These are phyloP conservation scores for Achaetomium macrosporum DNA, from an alignment of 2,329 filamentous ascomycete genomes.

Conservation along the genomic window DNA sequence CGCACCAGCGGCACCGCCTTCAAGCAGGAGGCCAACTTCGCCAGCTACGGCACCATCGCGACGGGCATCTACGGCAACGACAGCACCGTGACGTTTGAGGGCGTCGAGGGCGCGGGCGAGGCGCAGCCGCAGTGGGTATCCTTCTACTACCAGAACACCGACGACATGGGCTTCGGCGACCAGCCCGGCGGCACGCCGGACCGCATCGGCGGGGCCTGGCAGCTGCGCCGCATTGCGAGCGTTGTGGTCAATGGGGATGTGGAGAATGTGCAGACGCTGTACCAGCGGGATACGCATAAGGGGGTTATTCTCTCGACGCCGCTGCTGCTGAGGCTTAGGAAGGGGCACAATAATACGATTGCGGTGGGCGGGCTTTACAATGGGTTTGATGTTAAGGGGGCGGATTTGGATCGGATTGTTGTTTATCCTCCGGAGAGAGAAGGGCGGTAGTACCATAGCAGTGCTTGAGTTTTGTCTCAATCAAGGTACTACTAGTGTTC, in stretches of 20 bases:
- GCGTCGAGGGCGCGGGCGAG: slow-evolving; percentile 43
- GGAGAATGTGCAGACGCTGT: slow-evolving; percentile 43
- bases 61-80: slow-evolving; percentile 51
- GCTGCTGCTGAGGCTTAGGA: slow-evolving; percentile 46
- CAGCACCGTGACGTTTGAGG: slow-evolving; percentile 46
- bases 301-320: slow-evolving; percentile 54
- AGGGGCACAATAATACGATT: slow-evolving; percentile 48
- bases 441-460: too few relatives aligned
- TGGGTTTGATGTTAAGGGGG: slow-evolving; percentile 50
- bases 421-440: slow-evolving; percentile 43
- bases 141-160: slow-evolving; percentile 54
- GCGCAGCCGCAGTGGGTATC: slow-evolving; percentile 52
- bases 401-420: slow-evolving; percentile 53
- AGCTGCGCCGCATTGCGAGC: slow-evolving; percentile 53
- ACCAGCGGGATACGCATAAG: slow-evolving; percentile 51
- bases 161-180: slow-evolving; percentile 56
- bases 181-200: slow-evolving; percentile 51
- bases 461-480: too few relatives aligned
- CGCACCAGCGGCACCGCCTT: slow-evolving; percentile 42
- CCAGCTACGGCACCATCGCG: slow-evolving; percentile 39
- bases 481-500: too few relatives aligned
- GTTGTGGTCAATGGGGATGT: slow-evolving; percentile 53
- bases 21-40: slow-evolving; percentile 51
- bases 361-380: slow-evolving; percentile 53
- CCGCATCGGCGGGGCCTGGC: slow-evolving; percentile 54